A percentile compares a stretch with the other conserved stretches of the same genome.
Conservation (phyloP, 495 filamentous ascomycete species). For the Astrothelium macrocarpum region DNA sequence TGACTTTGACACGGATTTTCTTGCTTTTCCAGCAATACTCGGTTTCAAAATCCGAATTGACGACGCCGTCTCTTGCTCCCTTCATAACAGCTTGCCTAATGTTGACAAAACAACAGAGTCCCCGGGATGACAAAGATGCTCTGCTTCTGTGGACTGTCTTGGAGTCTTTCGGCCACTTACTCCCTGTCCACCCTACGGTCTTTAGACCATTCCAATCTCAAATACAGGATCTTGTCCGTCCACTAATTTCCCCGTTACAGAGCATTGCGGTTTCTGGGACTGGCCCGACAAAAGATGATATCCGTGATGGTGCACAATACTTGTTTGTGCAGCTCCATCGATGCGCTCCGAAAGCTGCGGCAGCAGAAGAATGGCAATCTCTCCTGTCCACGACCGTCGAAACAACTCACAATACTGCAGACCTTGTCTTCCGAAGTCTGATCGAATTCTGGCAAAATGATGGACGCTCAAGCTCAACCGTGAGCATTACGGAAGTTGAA, state of each 20-base stretch:
- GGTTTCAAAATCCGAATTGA: constrained; percentile 76
- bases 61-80: constrained; percentile 65
- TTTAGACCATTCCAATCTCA: constrained; percentile 65
- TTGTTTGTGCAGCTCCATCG: constrained; percentile 60
- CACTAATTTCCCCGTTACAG: constrained; percentile 48
- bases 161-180: constrained; percentile 52
- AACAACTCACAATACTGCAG: constrained; percentile 55
- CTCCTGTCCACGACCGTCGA: constrained; percentile 48
- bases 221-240: constrained; percentile 49
- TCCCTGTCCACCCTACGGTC: constrained; percentile 68
- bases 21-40: constrained; percentile 68
- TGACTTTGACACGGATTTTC: constrained; percentile 73
- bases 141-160: constrained; percentile 54
- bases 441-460: constrained; percentile 64
- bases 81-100: constrained; percentile 66
- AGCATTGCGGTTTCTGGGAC: constrained; percentile 15
- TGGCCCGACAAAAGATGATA: constrained; percentile 11
- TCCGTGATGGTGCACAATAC: constrained; percentile 42
- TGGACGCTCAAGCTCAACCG: constrained; percentile 14
- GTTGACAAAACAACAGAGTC: constrained; percentile 36
- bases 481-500: constrained; percentile 26
- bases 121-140: constrained; percentile 20
- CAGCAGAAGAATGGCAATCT: constrained; percentile 62
- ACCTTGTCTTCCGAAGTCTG: constrained; percentile 65
- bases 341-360: constrained; percentile 64